Evolutionary conservation across 495 filamentous ascomycete genomes (phyloP).

Genomic region (Annulohypoxylon bovei): DNA sequence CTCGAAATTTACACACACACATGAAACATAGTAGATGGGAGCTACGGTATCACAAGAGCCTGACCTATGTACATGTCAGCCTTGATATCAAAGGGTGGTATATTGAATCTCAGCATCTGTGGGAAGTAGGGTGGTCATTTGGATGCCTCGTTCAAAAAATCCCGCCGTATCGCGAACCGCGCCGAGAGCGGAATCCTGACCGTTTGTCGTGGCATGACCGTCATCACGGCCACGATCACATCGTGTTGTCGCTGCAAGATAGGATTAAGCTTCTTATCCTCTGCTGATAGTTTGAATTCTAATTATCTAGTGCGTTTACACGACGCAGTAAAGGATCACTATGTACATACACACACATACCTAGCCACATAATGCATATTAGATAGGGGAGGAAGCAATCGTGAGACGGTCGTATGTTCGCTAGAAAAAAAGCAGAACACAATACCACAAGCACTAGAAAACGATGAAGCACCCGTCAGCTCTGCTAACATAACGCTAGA

Average conservation of each 20-base stretch:
- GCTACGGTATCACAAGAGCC: conserved; percentile 4
- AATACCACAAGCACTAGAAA: not conserved
- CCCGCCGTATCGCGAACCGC: not conserved
- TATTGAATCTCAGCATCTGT: not conserved
- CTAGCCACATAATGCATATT: not conserved
- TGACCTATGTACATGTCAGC: not conserved
- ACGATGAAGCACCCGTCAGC: not conserved
- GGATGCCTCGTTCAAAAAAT: not conserved
- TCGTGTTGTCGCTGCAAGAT: conserved; percentile 19
- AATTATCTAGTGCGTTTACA: not conserved
- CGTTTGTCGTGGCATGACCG: conserved; percentile 8
- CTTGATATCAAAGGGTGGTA: not conserved
- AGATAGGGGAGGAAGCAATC: not conserved
- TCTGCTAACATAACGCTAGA: not conserved
- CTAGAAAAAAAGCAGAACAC: not conserved
- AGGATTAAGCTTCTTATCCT: not conserved
- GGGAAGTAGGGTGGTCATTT: not conserved
- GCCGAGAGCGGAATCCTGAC: not conserved
- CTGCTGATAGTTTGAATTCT: conserved; percentile 1
- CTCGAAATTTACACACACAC: not conserved
- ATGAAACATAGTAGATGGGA: not conserved
- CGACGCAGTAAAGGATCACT: not conserved
- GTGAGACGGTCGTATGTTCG: conserved; percentile 29
- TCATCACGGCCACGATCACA: conserved; percentile 14
- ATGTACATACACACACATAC: not conserved